Evolutionary conservation across 257 asterid genomes (phyloP).

Genomic region (Phtheirospermum japonicum): DNA sequence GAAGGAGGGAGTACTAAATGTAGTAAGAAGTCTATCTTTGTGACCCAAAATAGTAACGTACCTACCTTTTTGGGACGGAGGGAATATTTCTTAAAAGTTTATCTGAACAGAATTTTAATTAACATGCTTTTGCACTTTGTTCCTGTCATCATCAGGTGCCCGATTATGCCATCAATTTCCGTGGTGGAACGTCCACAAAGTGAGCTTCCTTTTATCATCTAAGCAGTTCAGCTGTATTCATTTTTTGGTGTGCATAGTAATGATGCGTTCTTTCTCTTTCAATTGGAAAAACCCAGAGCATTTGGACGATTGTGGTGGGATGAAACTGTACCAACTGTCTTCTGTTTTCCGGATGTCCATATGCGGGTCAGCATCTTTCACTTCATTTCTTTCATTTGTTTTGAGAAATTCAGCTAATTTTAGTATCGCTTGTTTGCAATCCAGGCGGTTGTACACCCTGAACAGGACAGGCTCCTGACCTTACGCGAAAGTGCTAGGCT

Average conservation of each 20-base stretch:
- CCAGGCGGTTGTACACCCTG: slow-evolving; percentile 48
- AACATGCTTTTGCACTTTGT: slow-evolving; percentile 24
- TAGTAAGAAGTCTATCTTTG: no score
- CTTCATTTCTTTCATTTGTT: slow-evolving; percentile 7
- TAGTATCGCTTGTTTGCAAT: slow-evolving; percentile 4
- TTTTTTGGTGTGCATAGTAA: slow-evolving; percentile 9
- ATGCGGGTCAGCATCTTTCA: slow-evolving; percentile 33
- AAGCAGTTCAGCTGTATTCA: slow-evolving; percentile 1
- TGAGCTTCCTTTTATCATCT: slow-evolving; percentile 25
- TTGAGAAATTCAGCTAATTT: slow-evolving; percentile 12
- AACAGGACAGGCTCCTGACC: slow-evolving; percentile 53
- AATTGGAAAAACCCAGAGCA: slow-evolving; percentile 37
- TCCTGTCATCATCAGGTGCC: slow-evolving; percentile 39
- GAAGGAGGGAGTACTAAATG: no score
- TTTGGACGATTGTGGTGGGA: slow-evolving; percentile 56
- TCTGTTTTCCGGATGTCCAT: slow-evolving; percentile 44
- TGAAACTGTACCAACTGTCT: slow-evolving; percentile 49
- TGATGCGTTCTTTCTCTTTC: slow-evolving; percentile 9
- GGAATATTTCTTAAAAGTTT: neutral
- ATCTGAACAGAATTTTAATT: neutral
- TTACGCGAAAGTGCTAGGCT: slow-evolving; percentile 53
- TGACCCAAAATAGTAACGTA: no score
- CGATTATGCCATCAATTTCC: slow-evolving; percentile 37
- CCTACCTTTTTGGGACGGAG: no score
- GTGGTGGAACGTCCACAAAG: slow-evolving; percentile 40